Base-by-base conservation (phyloP, 305 asterid genomes). In the Euphrasia arctica region DNA sequence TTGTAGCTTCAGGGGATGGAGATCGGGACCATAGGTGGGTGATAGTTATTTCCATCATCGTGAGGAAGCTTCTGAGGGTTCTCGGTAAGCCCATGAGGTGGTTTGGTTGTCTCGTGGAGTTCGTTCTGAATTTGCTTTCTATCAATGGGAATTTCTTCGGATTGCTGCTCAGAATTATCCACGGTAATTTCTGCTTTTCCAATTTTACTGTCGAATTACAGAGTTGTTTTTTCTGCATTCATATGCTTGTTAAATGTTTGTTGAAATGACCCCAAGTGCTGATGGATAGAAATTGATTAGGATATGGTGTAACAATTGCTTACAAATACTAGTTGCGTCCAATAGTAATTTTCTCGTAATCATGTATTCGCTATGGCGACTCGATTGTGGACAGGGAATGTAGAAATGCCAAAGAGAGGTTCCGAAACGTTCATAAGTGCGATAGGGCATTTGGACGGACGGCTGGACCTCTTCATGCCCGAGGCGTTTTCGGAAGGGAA, bases 401-500 rank as follows among this genome's bases (percentile, higher is more conserved):
- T 86, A 32, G 85, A 76, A 32, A 74, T 85, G 78, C 99, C 99
- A 6, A 64, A 66, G 51, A 82, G 97, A 73, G 92, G 68, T 47
- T 88, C 99, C 0, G 96, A 88, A 54, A 90, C 83, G 5, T 93
- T 83, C 82, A 76, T 85, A 63, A 88, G 96, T 74, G 88, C 84
- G 4, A 86, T 93, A 5, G 97, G 99, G 43, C 97, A 90, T 80
- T 62, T 93, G 55, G 99, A 93, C 76, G 84, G 89, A 34, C 89
- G 97, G 10, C 28, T 90, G 64, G 76, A 93, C 67, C 85, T 93
- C 5, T 75, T 56, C 73, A 67, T 70, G 60, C 62, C 64, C 12
- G 70, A 75, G 69, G 27, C 56, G 1, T 29, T 64, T 13, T 49
- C 77, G 11, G 7, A 54, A 58, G 54, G 72, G 66, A 50, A 55